Base-by-base conservation (phyloP, 306 rosid species). In the Castanea sativa region DNA sequence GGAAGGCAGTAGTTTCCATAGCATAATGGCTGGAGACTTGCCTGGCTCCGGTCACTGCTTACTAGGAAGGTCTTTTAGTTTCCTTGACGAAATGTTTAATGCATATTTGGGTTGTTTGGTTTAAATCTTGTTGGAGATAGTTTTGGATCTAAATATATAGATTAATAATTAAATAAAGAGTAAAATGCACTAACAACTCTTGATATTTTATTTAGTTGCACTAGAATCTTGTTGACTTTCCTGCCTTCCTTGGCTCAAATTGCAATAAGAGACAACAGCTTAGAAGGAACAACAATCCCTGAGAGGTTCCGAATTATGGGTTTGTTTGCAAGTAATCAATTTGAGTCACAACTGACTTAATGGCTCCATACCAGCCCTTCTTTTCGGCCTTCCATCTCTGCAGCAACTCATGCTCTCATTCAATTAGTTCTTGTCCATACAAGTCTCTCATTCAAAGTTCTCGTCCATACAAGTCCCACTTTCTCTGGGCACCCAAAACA, bases 261-360 rank as follows among this genome's bases (percentile, higher is more conserved):
- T 38, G 83, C 91, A 2, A 23, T 89, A 30, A 76, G 98, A 68
- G 92, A 94, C 87, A 92, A 94, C 87, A 92, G 92, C 80, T 56
- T 94, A 32, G 80, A 5, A 20, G 92, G 91, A 4, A 35, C 19
- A 2, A 55, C 85, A 49, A 19, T 76, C 30, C 84, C 87, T 2
- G 84, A 77, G n/a, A 80, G 52, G 4, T 72, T 92, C 52, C 68
- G 43, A 71, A 38, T 35, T 1, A 33, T 89, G 79, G 64, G 1
- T 8, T 8, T 80, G 78, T 72, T 70, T 94, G 15, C 87, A 94
- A n/a, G 97, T 90, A 0, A 1, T 90, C 56, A 93, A 94, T 82
- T 80, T 94, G 73, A 92, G 92, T 55, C 85, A 82, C 55, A 94
- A 94, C 86, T 49, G 45, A 43, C 59, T 94, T 18, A 19, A 35